These are phyloP conservation scores for Cercis canadensis DNA, from an alignment of 306 rosid genomes.

Conservation along the genomic window DNA sequence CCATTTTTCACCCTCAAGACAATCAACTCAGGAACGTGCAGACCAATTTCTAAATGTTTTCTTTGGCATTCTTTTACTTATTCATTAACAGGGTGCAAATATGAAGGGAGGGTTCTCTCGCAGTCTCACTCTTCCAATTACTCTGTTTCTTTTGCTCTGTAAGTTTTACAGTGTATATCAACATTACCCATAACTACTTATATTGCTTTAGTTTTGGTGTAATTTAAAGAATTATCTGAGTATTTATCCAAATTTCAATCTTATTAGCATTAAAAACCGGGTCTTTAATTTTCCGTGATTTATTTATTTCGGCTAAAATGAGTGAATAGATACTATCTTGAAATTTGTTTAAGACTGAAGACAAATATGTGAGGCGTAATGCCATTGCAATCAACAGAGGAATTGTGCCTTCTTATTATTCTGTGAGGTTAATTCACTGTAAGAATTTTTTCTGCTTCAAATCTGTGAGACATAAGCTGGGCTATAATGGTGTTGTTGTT, in stretches of 20 bases:
- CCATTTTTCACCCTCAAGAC: not conserved
- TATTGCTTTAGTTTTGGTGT: not conserved
- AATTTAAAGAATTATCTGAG: not conserved
- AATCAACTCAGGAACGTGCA: conserved; percentile 1
- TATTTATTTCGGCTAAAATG: no score
- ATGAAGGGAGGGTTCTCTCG: conserved; percentile 45
- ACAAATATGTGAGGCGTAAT: not conserved
- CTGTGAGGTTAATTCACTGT: conserved; percentile 2
- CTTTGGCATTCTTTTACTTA: conserved; percentile 26
- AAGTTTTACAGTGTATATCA: conserved; percentile 35
- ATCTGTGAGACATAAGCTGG: not conserved
- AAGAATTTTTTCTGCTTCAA: not conserved
- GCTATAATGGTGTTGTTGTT: not conserved
- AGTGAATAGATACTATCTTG: no score
- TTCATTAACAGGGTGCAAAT: conserved; percentile 34
- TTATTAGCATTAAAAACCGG: not conserved
- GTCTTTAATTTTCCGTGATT: no score
- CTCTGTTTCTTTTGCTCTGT: conserved; percentile 45
- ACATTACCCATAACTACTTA: conserved; percentile 1
- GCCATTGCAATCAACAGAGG: conserved; percentile 24
- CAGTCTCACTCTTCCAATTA: conserved; percentile 37
- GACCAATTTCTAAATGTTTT: conserved; percentile 23
- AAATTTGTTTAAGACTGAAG: not conserved
- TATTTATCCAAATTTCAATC: not conserved
- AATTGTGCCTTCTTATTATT: not conserved